Percentiles rank a stretch among this genome's conserved stretches.
These are phyloP conservation scores for Volutella citrinella DNA, from an alignment of 2,329 filamentous ascomycete species.

Conservation along the genomic window DNA sequence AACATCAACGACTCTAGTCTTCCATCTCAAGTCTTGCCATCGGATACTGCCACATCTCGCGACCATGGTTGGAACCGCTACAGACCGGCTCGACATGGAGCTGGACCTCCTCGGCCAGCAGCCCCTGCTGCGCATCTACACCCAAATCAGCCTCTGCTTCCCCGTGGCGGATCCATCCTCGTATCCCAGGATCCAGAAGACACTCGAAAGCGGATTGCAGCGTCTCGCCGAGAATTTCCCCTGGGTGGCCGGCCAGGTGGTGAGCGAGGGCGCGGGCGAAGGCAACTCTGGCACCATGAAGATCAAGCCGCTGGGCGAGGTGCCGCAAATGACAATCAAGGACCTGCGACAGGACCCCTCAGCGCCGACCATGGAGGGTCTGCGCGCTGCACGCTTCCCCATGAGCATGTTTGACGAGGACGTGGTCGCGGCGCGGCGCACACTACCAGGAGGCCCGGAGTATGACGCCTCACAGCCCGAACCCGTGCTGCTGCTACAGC, in stretches of 20 bases:
- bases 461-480: constrained; percentile 17
- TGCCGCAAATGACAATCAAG: constrained; percentile 37
- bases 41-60: too few species aligned
- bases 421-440: constrained; percentile 38
- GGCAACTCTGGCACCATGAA: constrained; percentile 33
- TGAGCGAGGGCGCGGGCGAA: constrained; percentile 25
- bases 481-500: constrained; percentile 46
- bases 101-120: constrained; percentile 43
- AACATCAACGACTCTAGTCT: too few species aligned
- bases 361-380: constrained; percentile 34
- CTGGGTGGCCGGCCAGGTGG: constrained; percentile 45
- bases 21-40: too few species aligned
- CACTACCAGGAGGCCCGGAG: constrained; percentile 29
- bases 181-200: constrained; percentile 25
- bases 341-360: constrained; percentile 36
- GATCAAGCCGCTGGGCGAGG: constrained; percentile 33
- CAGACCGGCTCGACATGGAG: constrained; percentile 22
- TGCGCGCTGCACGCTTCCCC: constrained; percentile 40
- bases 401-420: constrained; percentile 47
- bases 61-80: too few species aligned
- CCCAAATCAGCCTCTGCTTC: constrained; percentile 42
- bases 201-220: constrained; percentile 34
- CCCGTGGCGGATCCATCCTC: constrained; percentile 19
- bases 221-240: constrained; percentile 39
- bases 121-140: constrained; percentile 42